These are phyloP conservation scores for Corchorus olitorius DNA, from an alignment of 345 rosid genomes.

Conservation along the genomic window DNA sequence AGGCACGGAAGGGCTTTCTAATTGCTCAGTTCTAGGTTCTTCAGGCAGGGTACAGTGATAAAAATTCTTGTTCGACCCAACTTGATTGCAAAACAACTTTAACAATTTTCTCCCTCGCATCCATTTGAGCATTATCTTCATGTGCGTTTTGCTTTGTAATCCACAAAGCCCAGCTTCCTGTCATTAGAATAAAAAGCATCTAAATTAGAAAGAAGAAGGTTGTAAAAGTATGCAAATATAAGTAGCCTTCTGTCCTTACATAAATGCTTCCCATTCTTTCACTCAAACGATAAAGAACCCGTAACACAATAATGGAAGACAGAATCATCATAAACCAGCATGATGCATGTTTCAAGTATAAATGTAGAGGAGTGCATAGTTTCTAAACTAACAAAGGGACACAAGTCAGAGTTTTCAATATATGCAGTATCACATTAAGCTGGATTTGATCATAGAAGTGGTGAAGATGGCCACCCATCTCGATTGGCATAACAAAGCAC, in stretches of 20 bases:
- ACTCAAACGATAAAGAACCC: too few relatives aligned
- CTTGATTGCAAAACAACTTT: conserved; percentile 74
- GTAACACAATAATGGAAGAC: too few relatives aligned
- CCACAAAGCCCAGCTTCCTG: conserved; percentile 80
- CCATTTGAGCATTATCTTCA: conserved; percentile 97
- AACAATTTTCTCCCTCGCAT: conserved; percentile 92
- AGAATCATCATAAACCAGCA: too few relatives aligned
- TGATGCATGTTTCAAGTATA: too few relatives aligned
- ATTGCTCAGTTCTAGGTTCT: conserved; percentile 49
- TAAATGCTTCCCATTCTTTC: too few relatives aligned
- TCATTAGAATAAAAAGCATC: conserved; percentile 4
- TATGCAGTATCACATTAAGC: too few relatives aligned
- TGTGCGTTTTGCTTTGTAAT: conserved; percentile 82
- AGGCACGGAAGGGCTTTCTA: conserved; percentile 23
- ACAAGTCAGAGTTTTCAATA: too few relatives aligned
- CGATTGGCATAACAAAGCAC: not conserved
- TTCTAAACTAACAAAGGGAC: too few relatives aligned
- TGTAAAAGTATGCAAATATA: not conserved
- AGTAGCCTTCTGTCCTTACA: too few relatives aligned
- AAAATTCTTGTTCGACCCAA: conserved; percentile 84
- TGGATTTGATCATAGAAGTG: not conserved
- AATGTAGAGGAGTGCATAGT: too few relatives aligned
- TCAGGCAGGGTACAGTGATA: conserved; percentile 69
- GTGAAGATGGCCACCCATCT: not conserved
- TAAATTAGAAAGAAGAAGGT: not conserved